phyloP scores from a whole-genome alignment of 257 asterid species.

The Nicotiana noctiflora region DNA sequence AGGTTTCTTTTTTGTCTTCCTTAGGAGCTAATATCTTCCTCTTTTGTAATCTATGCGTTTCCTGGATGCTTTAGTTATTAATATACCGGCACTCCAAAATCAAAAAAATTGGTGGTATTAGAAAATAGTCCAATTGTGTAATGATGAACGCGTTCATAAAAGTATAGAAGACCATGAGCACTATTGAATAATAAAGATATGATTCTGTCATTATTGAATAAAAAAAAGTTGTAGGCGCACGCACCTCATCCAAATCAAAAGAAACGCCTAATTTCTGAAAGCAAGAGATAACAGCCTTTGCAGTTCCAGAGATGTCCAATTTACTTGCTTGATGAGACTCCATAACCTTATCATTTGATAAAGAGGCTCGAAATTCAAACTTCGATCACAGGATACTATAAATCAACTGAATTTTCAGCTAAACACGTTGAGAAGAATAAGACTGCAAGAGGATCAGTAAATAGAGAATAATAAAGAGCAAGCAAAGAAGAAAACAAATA shows the following conservation, averaged over 20 bases:
- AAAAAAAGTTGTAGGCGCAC: neutral
- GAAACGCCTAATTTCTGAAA: conserved; percentile 82
- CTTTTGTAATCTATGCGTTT: too few relatives aligned
- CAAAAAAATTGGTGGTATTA: neutral
- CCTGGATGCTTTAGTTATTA: too few relatives aligned
- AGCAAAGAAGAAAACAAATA: neutral
- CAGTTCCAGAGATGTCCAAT: conserved; percentile 91
- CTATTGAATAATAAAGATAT: too few relatives aligned
- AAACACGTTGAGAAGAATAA: neutral
- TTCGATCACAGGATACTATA: neutral
- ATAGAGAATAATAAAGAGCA: neutral
- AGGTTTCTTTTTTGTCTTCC: too few relatives aligned
- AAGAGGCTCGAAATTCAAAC: neutral
- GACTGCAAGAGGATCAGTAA: neutral
- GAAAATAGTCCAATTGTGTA: neutral
- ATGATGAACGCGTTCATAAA: neutral
- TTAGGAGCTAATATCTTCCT: too few relatives aligned
- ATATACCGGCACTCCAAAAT: too few relatives aligned
- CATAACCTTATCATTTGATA: conserved; percentile 46
- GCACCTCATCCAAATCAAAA: conserved; percentile 65
- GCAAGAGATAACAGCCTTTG: conserved; percentile 89
- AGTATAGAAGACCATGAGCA: neutral
- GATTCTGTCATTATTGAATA: neutral
- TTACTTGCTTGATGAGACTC: conserved; percentile 97
- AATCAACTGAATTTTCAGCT: neutral